phyloP scores from a whole-genome alignment of 2,329 filamentous ascomycete species.

The Venturia aucupariae region DNA sequence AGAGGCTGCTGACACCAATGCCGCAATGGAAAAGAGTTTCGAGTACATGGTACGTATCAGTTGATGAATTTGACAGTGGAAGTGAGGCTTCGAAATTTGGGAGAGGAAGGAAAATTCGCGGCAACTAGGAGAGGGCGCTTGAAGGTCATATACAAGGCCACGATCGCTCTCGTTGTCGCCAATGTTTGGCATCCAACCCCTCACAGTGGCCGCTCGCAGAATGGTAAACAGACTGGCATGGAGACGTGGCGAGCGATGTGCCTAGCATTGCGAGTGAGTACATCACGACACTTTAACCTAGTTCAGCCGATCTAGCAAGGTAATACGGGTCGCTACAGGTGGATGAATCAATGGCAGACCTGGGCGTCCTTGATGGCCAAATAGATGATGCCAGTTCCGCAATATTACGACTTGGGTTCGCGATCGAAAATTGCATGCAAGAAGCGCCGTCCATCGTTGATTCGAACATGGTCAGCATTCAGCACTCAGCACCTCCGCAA shows the following conservation, averaged over 20 bases:
- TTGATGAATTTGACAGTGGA: background rate
- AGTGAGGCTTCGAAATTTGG: background rate
- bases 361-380: background rate
- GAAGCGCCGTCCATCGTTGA: background rate
- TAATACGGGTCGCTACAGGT: background rate
- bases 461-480: background rate
- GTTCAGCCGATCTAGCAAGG: background rate
- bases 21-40: slow-evolving; percentile 29
- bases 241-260: background rate
- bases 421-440: background rate
- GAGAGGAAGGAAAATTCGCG: background rate
- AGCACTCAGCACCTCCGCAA: slow-evolving; percentile 6
- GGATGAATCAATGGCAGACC: background rate
- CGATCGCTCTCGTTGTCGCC: background rate
- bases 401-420: slow-evolving; percentile 3
- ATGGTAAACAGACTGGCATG: background rate
- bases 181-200: background rate
- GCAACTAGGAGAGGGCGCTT: background rate
- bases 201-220: background rate
- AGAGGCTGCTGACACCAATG: slow-evolving; percentile 26
- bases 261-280: background rate
- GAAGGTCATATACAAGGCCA: background rate
- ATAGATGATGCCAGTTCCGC: slow-evolving; percentile 1
- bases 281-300: slow-evolving; percentile 3
- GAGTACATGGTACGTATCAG: slow-evolving; percentile 28